Base-by-base conservation (phyloP, 371 early-diverging fungal species). In the Sporodiniella umbellata region DNA sequence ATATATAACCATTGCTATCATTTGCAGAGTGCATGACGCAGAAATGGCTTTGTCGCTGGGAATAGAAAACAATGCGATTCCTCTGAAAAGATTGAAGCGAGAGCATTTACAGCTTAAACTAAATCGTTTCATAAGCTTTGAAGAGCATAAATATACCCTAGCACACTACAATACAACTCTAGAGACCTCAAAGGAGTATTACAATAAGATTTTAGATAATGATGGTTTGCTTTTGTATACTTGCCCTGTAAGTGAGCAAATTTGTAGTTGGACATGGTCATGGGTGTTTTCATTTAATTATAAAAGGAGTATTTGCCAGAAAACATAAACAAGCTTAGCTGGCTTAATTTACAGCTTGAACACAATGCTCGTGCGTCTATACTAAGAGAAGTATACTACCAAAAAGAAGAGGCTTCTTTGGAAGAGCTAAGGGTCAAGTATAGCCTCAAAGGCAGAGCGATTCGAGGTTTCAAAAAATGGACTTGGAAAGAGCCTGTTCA, bases 381-480 rank as follows among this genome's bases (percentile, higher is more conserved):
- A 15, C 35, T 61, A 5, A 38, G 48, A 11, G 53, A 62, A 48
- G 56, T 61, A 30, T 33, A 52, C 19, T 33, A 38, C 2, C 22
- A 50, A 6, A 4, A 33, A 3, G 21, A 43, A 24, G 47, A 42
- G 8, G 28, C 54, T 10, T 64, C 64, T 1, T 52, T 66, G 30
- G 71, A 70, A 25, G 71, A 66, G 30, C 10, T 66, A 18, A 47
- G 66, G 45, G 54, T 54, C 3, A 58, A 14, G 17, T 33, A 31
- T n/a, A 25, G 35, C 18, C 40, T 22, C 4, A 15, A 18, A 21
- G 21, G 8, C 10, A 40, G 8, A 5, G 15, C n/a, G 14, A 35
- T 2, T 35, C 30, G 10, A 10, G 10, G 10, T 4, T 28, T 28
- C 30, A 35, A 14, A 35, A 35, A 35, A 35, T 35, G 35, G 35